These are phyloP conservation scores for Alternaria brassicicola DNA, from an alignment of 2,329 filamentous ascomycete species.

Conservation along the genomic window DNA sequence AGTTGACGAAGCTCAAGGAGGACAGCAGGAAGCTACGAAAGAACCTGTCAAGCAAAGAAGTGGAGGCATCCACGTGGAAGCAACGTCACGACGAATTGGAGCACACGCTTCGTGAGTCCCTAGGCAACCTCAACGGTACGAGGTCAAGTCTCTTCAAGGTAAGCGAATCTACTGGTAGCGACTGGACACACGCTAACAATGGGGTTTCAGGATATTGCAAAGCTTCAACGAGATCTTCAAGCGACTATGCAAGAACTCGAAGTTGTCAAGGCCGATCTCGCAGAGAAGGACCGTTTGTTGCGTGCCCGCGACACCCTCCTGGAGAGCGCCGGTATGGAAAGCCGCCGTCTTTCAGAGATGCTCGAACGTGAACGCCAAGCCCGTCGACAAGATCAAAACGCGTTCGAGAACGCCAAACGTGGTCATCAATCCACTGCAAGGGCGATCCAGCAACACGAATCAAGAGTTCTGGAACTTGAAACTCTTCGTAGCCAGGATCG, in stretches of 20 bases:
- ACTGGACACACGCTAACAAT: slow-evolving; percentile 23
- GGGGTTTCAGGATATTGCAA: slow-evolving; percentile 71
- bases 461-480: slow-evolving; percentile 85
- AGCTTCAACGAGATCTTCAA: slow-evolving; percentile 86
- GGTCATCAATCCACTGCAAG: slow-evolving; percentile 86
- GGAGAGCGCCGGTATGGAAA: slow-evolving; percentile 87
- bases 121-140: slow-evolving; percentile 87
- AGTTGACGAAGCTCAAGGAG: slow-evolving; percentile 81
- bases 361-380: slow-evolving; percentile 88
- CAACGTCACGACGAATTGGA: slow-evolving; percentile 89
- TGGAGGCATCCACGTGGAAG: slow-evolving; percentile 90
- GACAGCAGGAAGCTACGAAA: slow-evolving; percentile 83
- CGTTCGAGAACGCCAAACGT: slow-evolving; percentile 87
- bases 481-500: slow-evolving; percentile 77
- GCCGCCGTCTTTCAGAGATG: slow-evolving; percentile 80
- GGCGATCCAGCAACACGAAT: slow-evolving; percentile 83
- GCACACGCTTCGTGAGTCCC: slow-evolving; percentile 80
- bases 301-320: slow-evolving; percentile 87
- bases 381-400: slow-evolving; percentile 83
- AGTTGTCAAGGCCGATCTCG: slow-evolving; percentile 73
- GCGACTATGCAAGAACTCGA: slow-evolving; percentile 83
- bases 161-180: slow-evolving; percentile 11
- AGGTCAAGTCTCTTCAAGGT: slow-evolving; percentile 83
- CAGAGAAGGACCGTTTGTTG: slow-evolving; percentile 90
- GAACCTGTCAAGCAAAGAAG: slow-evolving; percentile 79